Percentiles rank a stretch among this genome's conserved stretches.
Evolutionary conservation across 2,329 filamentous ascomycete genomes (phyloP).

Genomic region (Alternaria gaisen): DNA sequence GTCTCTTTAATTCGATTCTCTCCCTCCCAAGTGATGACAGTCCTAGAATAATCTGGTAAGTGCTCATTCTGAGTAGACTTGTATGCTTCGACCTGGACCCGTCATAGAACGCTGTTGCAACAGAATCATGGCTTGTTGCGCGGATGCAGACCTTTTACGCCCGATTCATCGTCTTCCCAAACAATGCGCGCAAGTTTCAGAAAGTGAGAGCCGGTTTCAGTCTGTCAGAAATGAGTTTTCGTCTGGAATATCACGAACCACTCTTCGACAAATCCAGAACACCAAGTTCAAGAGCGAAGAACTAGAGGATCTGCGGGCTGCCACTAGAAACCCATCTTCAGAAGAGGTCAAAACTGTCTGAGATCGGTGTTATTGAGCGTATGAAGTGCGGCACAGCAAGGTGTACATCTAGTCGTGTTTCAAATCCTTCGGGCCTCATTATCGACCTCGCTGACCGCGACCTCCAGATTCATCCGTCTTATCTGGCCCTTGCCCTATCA

Average conservation of each 20-base stretch:
- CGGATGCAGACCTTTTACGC: background rate
- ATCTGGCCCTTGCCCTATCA: background rate
- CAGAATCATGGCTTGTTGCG: background rate
- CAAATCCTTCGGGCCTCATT: conserved; percentile 1
- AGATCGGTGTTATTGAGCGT: background rate
- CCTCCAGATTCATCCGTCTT: background rate
- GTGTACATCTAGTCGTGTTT: background rate
- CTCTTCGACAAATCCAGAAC: background rate
- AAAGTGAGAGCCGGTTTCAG: background rate
- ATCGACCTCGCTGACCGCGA: background rate
- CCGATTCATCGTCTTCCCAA: background rate
- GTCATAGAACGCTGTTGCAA: background rate
- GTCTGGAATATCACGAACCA: background rate
- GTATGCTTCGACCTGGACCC: background rate
- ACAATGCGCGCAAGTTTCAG: background rate
- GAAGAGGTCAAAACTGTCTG: accelerated
- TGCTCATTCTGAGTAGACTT: background rate
- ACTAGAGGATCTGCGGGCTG: background rate
- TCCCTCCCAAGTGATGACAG: background rate
- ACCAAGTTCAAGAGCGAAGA: background rate
- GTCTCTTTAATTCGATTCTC: background rate
- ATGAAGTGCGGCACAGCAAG: background rate
- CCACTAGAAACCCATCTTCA: background rate
- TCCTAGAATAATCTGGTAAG: background rate
- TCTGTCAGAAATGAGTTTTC: background rate